phyloP scores from a whole-genome alignment of 148 eudicot genomes.

The Agrostemma githago region DNA sequence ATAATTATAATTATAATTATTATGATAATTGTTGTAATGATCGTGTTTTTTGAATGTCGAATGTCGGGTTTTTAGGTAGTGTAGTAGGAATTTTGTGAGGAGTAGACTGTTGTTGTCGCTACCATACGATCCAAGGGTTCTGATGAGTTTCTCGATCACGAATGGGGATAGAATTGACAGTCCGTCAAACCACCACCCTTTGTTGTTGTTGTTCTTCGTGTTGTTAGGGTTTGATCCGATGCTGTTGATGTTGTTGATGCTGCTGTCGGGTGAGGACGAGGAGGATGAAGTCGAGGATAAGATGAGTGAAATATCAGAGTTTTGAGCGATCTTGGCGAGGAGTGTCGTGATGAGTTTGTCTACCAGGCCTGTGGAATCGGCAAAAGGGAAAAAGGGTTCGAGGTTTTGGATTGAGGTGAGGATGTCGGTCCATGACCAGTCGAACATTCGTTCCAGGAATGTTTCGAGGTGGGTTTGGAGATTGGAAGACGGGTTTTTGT shows the following conservation, averaged over 20 bases:
- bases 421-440: constrained; percentile 64
- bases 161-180: constrained; percentile 49
- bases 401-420: constrained; percentile 41
- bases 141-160: constrained; percentile 48
- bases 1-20: too few relatives aligned
- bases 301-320: constrained; percentile 42
- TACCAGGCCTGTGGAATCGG: constrained; percentile 50
- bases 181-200: constrained; percentile 79
- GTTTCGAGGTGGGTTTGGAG: constrained; percentile 47
- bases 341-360: constrained; percentile 52
- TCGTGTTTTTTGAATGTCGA: constrained; percentile 25
- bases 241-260: constrained; percentile 4
- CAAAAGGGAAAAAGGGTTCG: constrained; percentile 35
- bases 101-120: constrained; percentile 52
- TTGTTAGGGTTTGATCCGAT: not conserved
- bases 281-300: constrained; percentile 34
- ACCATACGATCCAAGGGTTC: constrained; percentile 52
- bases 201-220: constrained; percentile 18
- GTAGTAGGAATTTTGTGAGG: constrained; percentile 63
- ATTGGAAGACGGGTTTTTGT: constrained; percentile 31
- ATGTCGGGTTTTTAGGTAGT: constrained; percentile 42
- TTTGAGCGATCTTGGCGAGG: constrained; percentile 58
- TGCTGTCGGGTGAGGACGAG: constrained; percentile 54
- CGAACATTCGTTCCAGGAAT: constrained; percentile 51
- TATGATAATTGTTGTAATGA: too few relatives aligned